Conservation (phyloP, 257 asterid species). For the Phtheirospermum japonicum region DNA sequence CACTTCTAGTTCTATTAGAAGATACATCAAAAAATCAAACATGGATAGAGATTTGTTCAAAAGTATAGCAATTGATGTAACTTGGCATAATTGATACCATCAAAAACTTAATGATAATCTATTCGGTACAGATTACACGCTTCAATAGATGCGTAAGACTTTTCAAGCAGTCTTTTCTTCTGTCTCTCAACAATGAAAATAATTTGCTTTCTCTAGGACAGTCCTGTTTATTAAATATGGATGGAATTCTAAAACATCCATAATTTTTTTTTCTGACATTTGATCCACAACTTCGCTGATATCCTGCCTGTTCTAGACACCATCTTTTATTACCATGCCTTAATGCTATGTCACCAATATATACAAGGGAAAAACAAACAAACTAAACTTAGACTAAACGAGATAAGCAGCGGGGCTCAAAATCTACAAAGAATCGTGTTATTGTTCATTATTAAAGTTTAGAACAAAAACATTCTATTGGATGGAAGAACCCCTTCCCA, state of each 20-base stretch:
- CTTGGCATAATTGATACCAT: background rate
- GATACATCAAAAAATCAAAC: slow-evolving; percentile 2
- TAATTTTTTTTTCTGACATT: background rate
- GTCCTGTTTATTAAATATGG: background rate
- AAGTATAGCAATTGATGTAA: background rate
- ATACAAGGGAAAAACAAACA: no score
- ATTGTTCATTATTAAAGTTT: no score
- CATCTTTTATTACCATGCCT: background rate
- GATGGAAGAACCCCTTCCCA: no score
- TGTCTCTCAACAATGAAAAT: slow-evolving; percentile 1
- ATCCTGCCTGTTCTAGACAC: background rate
- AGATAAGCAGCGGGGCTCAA: no score
- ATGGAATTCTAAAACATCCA: background rate
- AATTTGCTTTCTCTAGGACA: background rate
- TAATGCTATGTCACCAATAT: background rate
- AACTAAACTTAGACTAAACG: no score
- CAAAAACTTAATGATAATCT: background rate
- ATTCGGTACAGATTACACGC: background rate
- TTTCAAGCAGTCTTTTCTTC: background rate
- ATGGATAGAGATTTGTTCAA: background rate
- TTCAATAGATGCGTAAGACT: background rate
- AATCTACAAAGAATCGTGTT: no score
- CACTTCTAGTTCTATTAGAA: background rate
- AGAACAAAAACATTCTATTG: no score
- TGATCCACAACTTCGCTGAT: background rate